Evolutionary conservation across 208 protist species (phyloP).

Genomic region (Wallacemonas collosoma): DNA sequence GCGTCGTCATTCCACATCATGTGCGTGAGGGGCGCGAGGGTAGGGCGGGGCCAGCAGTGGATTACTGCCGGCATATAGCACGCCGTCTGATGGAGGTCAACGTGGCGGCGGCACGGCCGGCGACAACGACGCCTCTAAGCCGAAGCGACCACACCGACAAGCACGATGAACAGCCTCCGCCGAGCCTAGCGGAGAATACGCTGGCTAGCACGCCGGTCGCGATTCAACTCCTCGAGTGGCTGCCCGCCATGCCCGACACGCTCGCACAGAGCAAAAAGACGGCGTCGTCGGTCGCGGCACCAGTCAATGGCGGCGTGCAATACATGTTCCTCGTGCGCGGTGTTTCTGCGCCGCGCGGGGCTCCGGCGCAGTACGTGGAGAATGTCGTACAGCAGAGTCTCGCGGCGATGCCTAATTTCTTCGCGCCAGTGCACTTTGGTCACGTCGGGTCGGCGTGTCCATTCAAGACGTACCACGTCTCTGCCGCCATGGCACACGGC

Average conservation of each 20-base stretch:
- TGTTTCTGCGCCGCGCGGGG: conserved; percentile 33
- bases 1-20: conserved; percentile 20
- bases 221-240: conserved; percentile 47
- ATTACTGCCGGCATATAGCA: conserved; percentile 35
- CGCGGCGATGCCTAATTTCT: conserved; percentile 70
- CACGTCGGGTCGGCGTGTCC: conserved; percentile 21
- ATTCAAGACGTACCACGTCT: conserved; percentile 73
- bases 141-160: too few species aligned
- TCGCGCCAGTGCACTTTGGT: conserved; percentile 69
- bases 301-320: conserved; percentile 37
- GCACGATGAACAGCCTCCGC: background rate
- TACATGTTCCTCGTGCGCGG: conserved; percentile 74
- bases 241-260: background rate
- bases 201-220: conserved; percentile 19
- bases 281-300: conserved; percentile 22
- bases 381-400: conserved; percentile 25
- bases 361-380: conserved; percentile 35
- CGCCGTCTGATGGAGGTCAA: conserved; percentile 28
- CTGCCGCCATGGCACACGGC: conserved; percentile 43
- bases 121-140: background rate
- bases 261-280: background rate
- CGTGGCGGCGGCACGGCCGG: background rate
- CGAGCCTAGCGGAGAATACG: conserved; percentile 2
- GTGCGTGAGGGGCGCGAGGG: conserved; percentile 17
- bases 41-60: conserved; percentile 2